Evolutionary conservation across 805 yeast genomes (phyloP).

Genomic region (Yarrowia bubula): DNA sequence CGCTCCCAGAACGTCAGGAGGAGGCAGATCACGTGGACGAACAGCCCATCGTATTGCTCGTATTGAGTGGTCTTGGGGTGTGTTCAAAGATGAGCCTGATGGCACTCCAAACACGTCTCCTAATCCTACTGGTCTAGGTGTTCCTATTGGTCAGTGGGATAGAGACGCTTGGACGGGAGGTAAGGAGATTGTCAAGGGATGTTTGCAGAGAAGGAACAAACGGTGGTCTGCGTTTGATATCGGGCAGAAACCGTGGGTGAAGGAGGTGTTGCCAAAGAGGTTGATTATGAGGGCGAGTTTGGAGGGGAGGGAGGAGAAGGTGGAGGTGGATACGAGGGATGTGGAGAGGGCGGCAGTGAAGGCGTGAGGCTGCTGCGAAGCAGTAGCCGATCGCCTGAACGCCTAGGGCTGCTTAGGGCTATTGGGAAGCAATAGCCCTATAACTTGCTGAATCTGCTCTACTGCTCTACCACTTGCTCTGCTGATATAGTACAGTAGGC

Average conservation of each 20-base stretch:
- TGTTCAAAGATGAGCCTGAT: constrained; percentile 39
- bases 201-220: constrained; percentile 50
- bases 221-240: constrained; percentile 41
- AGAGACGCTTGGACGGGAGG: constrained; percentile 47
- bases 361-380: no score
- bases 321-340: background rate
- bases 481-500: no score
- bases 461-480: no score
- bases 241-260: constrained; percentile 31
- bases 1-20: constrained; percentile 52
- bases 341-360: background rate
- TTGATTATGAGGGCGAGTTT: background rate
- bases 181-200: constrained; percentile 49
- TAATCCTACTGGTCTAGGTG: constrained; percentile 22
- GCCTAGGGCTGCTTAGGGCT: no score
- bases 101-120: constrained; percentile 20
- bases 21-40: constrained; percentile 47
- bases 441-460: no score
- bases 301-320: background rate
- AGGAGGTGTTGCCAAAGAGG: constrained; percentile 27
- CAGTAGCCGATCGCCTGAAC: no score
- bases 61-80: constrained; percentile 86
- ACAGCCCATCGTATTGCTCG: constrained; percentile 89
- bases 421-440: no score
- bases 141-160: constrained; percentile 30